phyloP scores from a whole-genome alignment of 768 basidiomycete species.

The Lactarius psammicola region DNA sequence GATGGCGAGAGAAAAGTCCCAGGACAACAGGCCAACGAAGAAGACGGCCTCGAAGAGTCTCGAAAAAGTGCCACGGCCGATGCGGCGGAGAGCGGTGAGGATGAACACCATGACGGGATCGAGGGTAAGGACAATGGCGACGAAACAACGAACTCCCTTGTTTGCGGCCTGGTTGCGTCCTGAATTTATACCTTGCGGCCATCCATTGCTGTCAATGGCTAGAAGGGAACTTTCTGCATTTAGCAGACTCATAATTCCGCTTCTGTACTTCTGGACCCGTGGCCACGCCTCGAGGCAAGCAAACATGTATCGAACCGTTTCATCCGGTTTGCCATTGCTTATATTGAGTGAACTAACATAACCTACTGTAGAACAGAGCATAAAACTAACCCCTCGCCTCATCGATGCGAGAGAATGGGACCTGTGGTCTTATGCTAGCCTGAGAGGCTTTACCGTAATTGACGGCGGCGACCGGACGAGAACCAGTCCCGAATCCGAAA shows the following conservation, averaged over 20 bases:
- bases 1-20: slow-evolving; percentile 53
- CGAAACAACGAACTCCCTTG: background rate
- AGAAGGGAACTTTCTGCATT: slow-evolving; percentile 19
- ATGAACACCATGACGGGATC: slow-evolving; percentile 10
- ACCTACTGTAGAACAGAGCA: too few relatives aligned
- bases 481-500: background rate
- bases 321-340: background rate
- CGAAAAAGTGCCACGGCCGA: slow-evolving; percentile 13
- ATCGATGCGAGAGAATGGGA: background rate
- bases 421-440: background rate
- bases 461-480: background rate
- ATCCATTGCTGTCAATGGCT: background rate
- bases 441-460: background rate
- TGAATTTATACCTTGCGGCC: slow-evolving; percentile 2
- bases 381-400: background rate
- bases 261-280: background rate
- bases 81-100: slow-evolving; percentile 24
- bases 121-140: background rate
- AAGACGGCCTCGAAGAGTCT: slow-evolving; percentile 11
- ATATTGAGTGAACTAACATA: background rate
- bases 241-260: background rate
- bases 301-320: background rate
- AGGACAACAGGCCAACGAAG: slow-evolving; percentile 38
- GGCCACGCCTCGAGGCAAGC: slow-evolving; percentile 2
- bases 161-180: background rate